phyloP scores from a whole-genome alignment of 768 basidiomycete genomes.

The Termitomyces bulborhizus region DNA sequence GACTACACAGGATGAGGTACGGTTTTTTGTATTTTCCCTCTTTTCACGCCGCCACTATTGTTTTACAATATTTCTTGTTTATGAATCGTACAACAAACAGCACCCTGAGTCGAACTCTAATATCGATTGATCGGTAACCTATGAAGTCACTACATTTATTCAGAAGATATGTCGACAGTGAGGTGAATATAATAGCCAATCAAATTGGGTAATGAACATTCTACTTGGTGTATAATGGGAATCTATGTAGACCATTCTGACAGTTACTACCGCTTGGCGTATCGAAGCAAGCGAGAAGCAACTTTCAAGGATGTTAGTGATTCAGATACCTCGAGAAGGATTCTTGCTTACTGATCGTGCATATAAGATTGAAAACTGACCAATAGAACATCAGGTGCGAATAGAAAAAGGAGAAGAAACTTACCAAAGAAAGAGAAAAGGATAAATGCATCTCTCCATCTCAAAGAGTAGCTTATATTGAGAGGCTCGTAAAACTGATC shows the following conservation, averaged over 20 bases:
- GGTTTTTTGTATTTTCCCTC: too few relatives aligned
- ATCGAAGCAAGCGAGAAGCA: constrained; percentile 67
- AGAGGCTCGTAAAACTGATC: constrained; percentile 67
- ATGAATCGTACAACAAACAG: constrained; percentile 27
- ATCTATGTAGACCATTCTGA: not conserved
- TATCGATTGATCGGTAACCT: too few relatives aligned
- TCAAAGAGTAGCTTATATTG: constrained; percentile 53
- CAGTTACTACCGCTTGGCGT: constrained; percentile 50
- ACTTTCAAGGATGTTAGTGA: constrained; percentile 25
- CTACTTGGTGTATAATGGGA: not conserved
- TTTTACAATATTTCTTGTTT: constrained; percentile 18
- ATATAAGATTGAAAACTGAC: constrained; percentile 62
- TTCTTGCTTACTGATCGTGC: constrained; percentile 37
- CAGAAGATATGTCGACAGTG: not conserved
- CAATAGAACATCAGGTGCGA: not conserved
- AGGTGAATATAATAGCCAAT: too few relatives aligned
- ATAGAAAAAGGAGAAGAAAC: constrained; percentile 12
- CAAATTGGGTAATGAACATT: not conserved
- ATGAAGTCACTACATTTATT: not conserved
- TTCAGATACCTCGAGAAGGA: not conserved
- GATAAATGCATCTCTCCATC: constrained; percentile 69
- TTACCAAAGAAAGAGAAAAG: constrained; percentile 54
- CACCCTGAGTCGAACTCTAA: too few relatives aligned
- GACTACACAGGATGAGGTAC: too few relatives aligned
- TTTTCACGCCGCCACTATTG: too few relatives aligned